phyloP scores from a whole-genome alignment of 257 asterid genomes.

The Eustoma russellianum region DNA sequence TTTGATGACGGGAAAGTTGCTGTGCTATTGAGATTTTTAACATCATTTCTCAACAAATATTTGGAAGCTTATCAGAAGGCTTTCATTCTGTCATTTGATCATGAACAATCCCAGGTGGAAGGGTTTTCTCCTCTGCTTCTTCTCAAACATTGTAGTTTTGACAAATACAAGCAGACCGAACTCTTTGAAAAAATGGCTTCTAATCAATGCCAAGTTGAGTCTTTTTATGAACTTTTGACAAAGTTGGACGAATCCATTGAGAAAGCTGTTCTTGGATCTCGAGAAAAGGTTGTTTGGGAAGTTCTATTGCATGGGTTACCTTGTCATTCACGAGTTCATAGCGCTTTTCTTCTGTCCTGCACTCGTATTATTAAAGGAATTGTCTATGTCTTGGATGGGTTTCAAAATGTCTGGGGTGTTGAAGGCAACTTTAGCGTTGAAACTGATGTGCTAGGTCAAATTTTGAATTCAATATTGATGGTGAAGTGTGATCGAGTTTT shows the following conservation, averaged over 20 bases:
- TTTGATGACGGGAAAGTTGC: constrained; percentile 43
- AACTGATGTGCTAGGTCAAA: constrained; percentile 40
- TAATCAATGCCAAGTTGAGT: constrained; percentile 36
- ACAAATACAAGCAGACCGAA: constrained; percentile 46
- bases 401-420: constrained; percentile 45
- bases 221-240: constrained; percentile 47
- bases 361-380: constrained; percentile 58
- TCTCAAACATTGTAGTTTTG: constrained; percentile 53
- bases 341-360: constrained; percentile 72
- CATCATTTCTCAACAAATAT: constrained; percentile 64
- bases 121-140: constrained; percentile 55
- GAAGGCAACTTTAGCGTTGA: constrained; percentile 40
- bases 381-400: constrained; percentile 42
- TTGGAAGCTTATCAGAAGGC: constrained; percentile 65
- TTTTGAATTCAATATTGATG: constrained; percentile 60
- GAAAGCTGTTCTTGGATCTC: constrained; percentile 50
- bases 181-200: constrained; percentile 47
- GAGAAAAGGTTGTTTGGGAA: constrained; percentile 64
- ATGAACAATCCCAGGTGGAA: constrained; percentile 29
- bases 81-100: constrained; percentile 39
- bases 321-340: constrained; percentile 35
- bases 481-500: constrained; percentile 75
- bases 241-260: constrained; percentile 41
- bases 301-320: constrained; percentile 81
- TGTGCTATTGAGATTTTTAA: constrained; percentile 37